Base-by-base conservation (phyloP, 228 moss, liverwort and hornwort species). In the Sphagnum magellanicum region DNA sequence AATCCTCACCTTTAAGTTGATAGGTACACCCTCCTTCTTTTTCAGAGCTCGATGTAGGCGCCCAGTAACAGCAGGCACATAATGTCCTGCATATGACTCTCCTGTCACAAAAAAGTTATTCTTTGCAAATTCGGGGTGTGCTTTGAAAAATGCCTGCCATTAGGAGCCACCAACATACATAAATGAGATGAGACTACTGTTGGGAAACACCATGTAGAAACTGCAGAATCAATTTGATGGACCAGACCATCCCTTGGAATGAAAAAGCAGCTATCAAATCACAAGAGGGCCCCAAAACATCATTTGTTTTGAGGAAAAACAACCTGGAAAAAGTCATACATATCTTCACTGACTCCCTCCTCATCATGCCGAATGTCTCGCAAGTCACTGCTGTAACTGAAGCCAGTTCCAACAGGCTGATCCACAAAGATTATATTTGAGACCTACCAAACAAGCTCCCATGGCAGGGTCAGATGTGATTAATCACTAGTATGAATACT, bases 241-340 rank as follows among this genome's bases (percentile, higher is more conserved):
- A 32, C 32, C 32, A 32, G 32, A 32, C 46, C 49, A 66, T 49
- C 51, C 48, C 6, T 50, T 50, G 9, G 10, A 66, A 50, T n/a
- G n/a, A 66, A 14, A 47, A 8, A 48, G 49, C n/a, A 8, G 7
- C 1, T 50, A 6, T 50, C 5, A 14, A 67, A 5, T 7, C 50
- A 48, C 3, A 0, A 11, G 9, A 67, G 4, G 9, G 13, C 10
- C 16, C 9, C 14, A 0, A 55, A 55, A 55, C 8, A 12, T 55
- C 55, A 8, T 8, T 12, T 12, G 9, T 55, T 55, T 8, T 12
- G 1, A 55, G 53, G 53, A 49, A 79, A 52, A 50, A 17, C 65
- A 61, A 92, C 92, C 90, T 90, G 82, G 67, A 93, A 87, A 72
- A 93, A 93, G 72, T 88, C 90, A 67, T 82, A 79, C 81, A 90